Base-by-base conservation (phyloP, 306 rosid species). In the Glycyrrhiza uralensis region DNA sequence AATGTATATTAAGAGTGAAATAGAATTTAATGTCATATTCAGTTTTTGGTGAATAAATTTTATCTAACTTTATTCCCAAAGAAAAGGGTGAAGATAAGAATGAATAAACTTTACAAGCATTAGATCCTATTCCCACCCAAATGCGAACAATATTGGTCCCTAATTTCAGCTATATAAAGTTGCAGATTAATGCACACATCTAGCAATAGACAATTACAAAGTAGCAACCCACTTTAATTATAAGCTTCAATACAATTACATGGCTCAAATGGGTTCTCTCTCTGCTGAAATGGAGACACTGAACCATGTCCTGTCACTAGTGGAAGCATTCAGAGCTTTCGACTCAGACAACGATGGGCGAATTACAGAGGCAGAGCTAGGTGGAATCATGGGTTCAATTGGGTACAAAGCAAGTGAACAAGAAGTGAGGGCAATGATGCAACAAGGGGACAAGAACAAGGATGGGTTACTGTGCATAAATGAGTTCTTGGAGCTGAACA, bases 321-420 rank as follows among this genome's bases (percentile, higher is more conserved):
- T 85, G 47, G 88, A 89, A 68, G 87, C 93, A 4, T 89, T 88
- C 65, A 56, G 77, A 69, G 92, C 96, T 2, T 91, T 91, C 32
- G 96, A 91, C 6, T 76, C 58, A 0, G 91, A 91, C 88, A 89
- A 82, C 36, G 91, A 89, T 0, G 90, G 91, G 3, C 9, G 72
- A 49, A 87, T 91, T n/a, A 78, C 87, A 0, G 41, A 26, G 12
- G 83, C 82, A 0, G 97, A 91, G 83, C 87, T 89, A 0, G 86
- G 88, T 0, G 97, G 89, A 71, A 80, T 89, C 51, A 64, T 89
- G 81, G 84, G 81, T 1, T 91, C 96, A 2, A 49, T 91, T 0
- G 93, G 97, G 39, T 91, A 85, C 88, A 82, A 82, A 14, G 46
- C 81, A 0, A 75, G 68, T 14, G 86, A 84, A 7, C 42, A 92